These are phyloP conservation scores for Neoboletus subvelutipes DNA, from an alignment of 768 basidiomycete species.

Conservation along the genomic window DNA sequence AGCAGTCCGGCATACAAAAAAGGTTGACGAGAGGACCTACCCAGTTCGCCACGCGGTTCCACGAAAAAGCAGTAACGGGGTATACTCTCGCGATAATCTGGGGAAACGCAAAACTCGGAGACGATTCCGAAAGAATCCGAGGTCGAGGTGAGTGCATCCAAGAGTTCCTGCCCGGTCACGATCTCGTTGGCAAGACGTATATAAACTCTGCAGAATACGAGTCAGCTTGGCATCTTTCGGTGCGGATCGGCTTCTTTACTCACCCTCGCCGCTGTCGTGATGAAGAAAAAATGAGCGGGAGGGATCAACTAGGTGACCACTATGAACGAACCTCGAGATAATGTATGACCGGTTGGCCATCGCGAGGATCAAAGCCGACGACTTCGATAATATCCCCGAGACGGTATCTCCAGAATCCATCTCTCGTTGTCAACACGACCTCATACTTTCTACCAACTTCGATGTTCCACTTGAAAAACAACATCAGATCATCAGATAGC, in stretches of 20 bases:
- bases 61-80: conserved; percentile 24
- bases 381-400: conserved; percentile 22
- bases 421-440: conserved; percentile 26
- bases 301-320: not conserved
- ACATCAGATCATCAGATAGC: not conserved
- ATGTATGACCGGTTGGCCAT: conserved; percentile 23
- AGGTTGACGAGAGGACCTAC: not conserved
- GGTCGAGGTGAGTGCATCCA: conserved; percentile 13
- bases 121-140: conserved; percentile 18
- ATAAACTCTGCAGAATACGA: not conserved
- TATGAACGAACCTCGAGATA: conserved; percentile 21
- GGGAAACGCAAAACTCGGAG: conserved; percentile 23
- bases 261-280: conserved; percentile 20
- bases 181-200: conserved; percentile 25
- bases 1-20: not conserved
- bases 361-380: conserved; percentile 22
- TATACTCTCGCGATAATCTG: conserved; percentile 17
- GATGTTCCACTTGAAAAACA: conserved; percentile 21
- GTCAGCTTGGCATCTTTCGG: not conserved
- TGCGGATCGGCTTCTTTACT: not conserved
- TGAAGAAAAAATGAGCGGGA: not conserved
- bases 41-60: conserved; percentile 8
- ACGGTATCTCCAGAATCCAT: conserved; percentile 26
- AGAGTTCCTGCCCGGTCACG: conserved; percentile 23
- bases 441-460: conserved; percentile 17